These are phyloP conservation scores for Penicillium sp. DNA, from an alignment of 2,329 filamentous ascomycete genomes.

Conservation along the genomic window DNA sequence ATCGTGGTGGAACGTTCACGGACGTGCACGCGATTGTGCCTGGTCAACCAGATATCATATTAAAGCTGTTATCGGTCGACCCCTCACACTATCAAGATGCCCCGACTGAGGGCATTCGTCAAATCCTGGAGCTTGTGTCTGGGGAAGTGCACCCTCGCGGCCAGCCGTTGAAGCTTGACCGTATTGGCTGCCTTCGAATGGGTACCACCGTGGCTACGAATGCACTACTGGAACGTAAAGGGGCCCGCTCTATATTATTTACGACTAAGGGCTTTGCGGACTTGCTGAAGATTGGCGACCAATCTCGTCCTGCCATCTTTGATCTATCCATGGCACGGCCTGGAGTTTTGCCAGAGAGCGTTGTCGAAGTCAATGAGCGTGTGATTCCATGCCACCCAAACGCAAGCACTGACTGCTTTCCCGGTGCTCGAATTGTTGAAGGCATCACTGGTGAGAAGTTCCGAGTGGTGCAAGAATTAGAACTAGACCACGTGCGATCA, in stretches of 20 bases:
- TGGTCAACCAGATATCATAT: constrained; percentile 37
- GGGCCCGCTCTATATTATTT: constrained; percentile 80
- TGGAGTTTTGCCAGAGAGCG: constrained; percentile 77
- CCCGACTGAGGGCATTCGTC: constrained; percentile 79
- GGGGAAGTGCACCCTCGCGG: constrained; percentile 37
- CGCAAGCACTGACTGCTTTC: constrained; percentile 65
- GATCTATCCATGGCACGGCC: constrained; percentile 83
- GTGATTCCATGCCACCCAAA: constrained; percentile 68
- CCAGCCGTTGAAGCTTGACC: constrained; percentile 35
- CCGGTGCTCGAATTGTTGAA: constrained; percentile 64
- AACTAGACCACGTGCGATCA: constrained; percentile 52
- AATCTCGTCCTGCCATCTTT: constrained; percentile 85
- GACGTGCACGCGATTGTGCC: constrained; percentile 41
- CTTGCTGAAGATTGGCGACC: constrained; percentile 84
- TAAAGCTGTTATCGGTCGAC: constrained; percentile 43
- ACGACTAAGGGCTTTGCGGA: constrained; percentile 87
- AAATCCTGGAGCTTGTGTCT: constrained; percentile 55
- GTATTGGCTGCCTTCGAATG: constrained; percentile 68
- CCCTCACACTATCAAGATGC: constrained; percentile 44
- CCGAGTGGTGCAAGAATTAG: constrained; percentile 63
- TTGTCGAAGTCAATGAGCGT: constrained; percentile 84
- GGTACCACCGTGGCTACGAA: constrained; percentile 93
- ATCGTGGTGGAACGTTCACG: constrained; percentile 44
- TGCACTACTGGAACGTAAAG: constrained; percentile 83
- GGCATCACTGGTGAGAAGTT: constrained; percentile 66